Percentiles rank a stretch among this genome's conserved stretches.
Evolutionary conservation across 306 rosid species (phyloP).

Genomic region (Mimosa bimucronata): DNA sequence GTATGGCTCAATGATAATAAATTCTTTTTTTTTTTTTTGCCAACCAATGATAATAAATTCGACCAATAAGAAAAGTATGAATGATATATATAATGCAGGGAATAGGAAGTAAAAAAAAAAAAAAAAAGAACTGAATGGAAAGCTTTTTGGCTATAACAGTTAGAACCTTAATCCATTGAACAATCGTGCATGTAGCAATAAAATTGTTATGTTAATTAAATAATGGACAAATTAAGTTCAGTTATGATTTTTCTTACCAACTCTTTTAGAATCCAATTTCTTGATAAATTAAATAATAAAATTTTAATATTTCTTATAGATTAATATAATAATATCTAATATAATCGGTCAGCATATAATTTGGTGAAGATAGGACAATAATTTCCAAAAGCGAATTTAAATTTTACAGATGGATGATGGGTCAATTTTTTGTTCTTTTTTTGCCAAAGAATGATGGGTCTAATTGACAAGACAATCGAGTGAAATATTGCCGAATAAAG

Average conservation of each 20-base stretch:
- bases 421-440: too few relatives aligned
- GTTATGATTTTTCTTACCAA: background rate
- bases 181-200: conserved; percentile 73
- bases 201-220: conserved; percentile 37
- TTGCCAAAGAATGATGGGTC: too few relatives aligned
- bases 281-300: background rate
- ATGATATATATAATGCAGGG: background rate
- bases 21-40: too few relatives aligned
- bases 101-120: background rate
- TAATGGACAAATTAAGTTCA: background rate
- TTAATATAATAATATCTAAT: background rate
- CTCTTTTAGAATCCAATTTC: background rate
- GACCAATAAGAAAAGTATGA: conserved; percentile 16
- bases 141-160: conserved; percentile 50
- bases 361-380: background rate
- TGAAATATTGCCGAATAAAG: background rate
- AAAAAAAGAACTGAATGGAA: background rate
- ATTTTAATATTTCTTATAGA: background rate
- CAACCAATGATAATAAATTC: too few relatives aligned
- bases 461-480: background rate
- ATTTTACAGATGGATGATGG: background rate
- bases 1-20: conserved; percentile 35
- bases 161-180: conserved; percentile 58
- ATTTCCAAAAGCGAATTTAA: background rate
- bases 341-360: too few relatives aligned